Evolutionary conservation across 2,329 filamentous ascomycete species (phyloP), one percentile per base, ranked within the genome.

Genomic region (Xylariomycetidae sp.): DNA sequence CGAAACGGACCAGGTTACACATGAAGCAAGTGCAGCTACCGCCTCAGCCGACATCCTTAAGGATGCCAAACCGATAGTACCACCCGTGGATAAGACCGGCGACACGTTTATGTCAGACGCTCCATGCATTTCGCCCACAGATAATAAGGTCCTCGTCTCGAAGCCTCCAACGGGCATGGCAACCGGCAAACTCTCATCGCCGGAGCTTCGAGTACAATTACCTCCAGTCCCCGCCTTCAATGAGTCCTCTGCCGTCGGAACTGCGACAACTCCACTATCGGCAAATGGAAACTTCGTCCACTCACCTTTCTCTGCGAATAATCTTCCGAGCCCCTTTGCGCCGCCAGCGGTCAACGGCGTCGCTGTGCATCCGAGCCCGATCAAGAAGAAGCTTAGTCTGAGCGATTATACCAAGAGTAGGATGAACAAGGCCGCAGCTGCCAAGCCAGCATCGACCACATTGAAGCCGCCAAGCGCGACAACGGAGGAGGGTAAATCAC

Each of bases 311-410:
- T 63, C 66, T 2, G 46, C 59, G 4, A 48, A 48, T 16, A 62
- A 53, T 33, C 49, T 66, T 19, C 44, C 65, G 1, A 69, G 58
- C 29, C 61, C 70, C 0, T 71, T 77, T 33, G 49, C 59, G 4
- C 50, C 63, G 6, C 42, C 64, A 0, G 46, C 59, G 0, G 49
- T 64, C 20, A 74, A 71, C 36, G 66, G 69, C 11, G 45, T 62
- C 7, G 54, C 54, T 5, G 64, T 64, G 8, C 65, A 68, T 15
- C 74, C 75, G 3, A 81, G 75, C 41, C 78, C 79, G 3, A 62
- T 77, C 19, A 81, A 80, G 58, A 82, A 83, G 65, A 82, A 82
- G 55, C 59, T 83, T 23, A 82, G 75, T 42, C 55, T 82, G 2
- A 82, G 77, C 48, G 79, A 82, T 49, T 83, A 83, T 48, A 74